Conservation (phyloP, 768 basidiomycete species). For the Serendipita sp. region DNA sequence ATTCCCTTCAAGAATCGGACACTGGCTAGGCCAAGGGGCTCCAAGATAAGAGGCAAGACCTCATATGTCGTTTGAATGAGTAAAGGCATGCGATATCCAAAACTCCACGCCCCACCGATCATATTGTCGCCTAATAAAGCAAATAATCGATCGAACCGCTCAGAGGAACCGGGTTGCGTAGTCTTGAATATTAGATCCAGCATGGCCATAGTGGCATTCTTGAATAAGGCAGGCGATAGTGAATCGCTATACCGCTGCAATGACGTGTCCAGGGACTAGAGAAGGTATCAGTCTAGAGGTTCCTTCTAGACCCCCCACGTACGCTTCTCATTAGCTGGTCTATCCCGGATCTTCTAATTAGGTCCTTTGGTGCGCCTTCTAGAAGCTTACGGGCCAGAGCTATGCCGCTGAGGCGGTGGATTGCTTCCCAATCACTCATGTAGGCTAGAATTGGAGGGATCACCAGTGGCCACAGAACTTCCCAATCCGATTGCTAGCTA, state of each 20-base stretch:
- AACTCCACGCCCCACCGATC: neutral
- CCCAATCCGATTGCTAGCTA: neutral
- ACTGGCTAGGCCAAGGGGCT: neutral
- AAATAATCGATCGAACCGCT: neutral
- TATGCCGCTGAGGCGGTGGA: neutral
- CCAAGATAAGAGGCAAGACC: neutral
- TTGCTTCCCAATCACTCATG: neutral
- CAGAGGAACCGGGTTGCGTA: neutral
- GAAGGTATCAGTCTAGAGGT: neutral
- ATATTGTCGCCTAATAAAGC: neutral
- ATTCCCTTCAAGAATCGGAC: neutral
- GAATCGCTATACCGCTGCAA: neutral
- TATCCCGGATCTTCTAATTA: neutral
- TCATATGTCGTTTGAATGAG: constrained; percentile 1
- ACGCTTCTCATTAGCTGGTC: neutral
- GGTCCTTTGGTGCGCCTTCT: neutral
- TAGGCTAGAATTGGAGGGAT: neutral
- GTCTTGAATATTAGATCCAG: neutral
- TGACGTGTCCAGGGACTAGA: neutral
- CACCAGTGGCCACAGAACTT: neutral
- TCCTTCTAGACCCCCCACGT: neutral
- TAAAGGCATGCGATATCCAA: neutral
- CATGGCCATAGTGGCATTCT: neutral
- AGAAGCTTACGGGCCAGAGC: neutral
- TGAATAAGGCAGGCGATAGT: neutral